These are phyloP conservation scores for Dictyostelium brefeldianum DNA, from an alignment of 78 protist species.

Conservation along the genomic window DNA sequence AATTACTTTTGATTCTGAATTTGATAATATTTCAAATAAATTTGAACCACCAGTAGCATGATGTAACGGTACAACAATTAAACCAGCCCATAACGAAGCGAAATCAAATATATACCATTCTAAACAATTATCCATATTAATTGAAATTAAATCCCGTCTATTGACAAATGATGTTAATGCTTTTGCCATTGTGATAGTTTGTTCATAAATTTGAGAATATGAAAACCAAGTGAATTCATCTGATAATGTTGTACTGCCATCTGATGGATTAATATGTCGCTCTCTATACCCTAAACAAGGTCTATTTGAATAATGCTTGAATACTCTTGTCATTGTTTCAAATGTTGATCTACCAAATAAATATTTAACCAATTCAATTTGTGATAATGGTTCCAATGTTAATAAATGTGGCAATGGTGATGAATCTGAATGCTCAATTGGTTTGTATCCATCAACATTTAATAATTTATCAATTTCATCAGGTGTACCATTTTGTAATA, in stretches of 20 bases:
- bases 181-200: not conserved
- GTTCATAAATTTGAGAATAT: slow-evolving; percentile 8
- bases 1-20: slow-evolving; percentile 8
- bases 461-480: not conserved
- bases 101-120: slow-evolving; percentile 59
- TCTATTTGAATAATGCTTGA: slow-evolving; percentile 18
- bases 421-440: not conserved
- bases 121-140: slow-evolving; percentile 31
- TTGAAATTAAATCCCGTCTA: not conserved
- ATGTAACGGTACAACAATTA: slow-evolving; percentile 40
- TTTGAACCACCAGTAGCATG: not conserved
- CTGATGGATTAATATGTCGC: not conserved
- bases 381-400: not conserved
- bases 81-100: slow-evolving; percentile 23
- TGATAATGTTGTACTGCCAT: not conserved
- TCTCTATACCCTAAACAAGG: slow-evolving; percentile 30
- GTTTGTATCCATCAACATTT: not conserved
- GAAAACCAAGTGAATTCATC: slow-evolving; percentile 4
- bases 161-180: not conserved
- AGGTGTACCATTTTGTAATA: not conserved
- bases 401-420: not conserved
- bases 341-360: slow-evolving; percentile 1
- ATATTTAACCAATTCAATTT: not conserved
- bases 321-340: slow-evolving; percentile 3
- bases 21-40: slow-evolving; percentile 13